A percentile compares a stretch with the other conserved stretches of the same genome.
Evolutionary conservation across 495 filamentous ascomycete species (phyloP).

Genomic region (Apodospora peruviana): DNA sequence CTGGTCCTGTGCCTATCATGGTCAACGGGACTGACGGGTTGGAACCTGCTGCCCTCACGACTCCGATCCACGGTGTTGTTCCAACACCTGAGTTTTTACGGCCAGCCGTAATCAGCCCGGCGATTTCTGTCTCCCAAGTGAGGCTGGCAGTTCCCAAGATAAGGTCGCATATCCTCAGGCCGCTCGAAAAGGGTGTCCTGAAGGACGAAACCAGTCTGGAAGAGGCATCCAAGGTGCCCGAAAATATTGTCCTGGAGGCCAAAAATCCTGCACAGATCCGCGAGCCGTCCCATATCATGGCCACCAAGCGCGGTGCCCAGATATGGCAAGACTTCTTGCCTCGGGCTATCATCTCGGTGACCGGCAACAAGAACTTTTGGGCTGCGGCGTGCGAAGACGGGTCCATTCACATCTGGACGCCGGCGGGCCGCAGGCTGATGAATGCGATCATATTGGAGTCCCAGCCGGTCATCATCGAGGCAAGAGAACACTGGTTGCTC

Average conservation of each 20-base stretch:
- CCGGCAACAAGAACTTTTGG: constrained; percentile 88
- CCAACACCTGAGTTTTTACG: constrained; percentile 82
- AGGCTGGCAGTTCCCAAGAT: constrained; percentile 86
- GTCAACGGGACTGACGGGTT: constrained; percentile 72
- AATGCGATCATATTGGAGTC: constrained; percentile 84
- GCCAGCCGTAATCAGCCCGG: constrained; percentile 78
- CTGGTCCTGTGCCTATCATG: constrained; percentile 68
- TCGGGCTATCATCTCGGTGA: constrained; percentile 72
- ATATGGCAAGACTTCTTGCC: constrained; percentile 95
- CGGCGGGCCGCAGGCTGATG: constrained; percentile 79
- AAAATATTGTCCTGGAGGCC: constrained; percentile 49
- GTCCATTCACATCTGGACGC: constrained; percentile 88
- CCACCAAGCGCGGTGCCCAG: constrained; percentile 73
- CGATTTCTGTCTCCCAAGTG: constrained; percentile 75
- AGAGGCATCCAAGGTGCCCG: constrained; percentile 56
- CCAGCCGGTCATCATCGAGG: constrained; percentile 89
- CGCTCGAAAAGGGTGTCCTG: constrained; percentile 48
- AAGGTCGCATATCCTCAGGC: constrained; percentile 68
- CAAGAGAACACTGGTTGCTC: constrained; percentile 80
- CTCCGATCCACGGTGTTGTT: constrained; percentile 52
- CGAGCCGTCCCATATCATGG: constrained; percentile 77
- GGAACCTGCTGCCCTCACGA: constrained; percentile 55
- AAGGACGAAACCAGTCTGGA: constrained; percentile 42
- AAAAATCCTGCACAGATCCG: constrained; percentile 52
- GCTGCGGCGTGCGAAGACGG: constrained; percentile 90